Evolutionary conservation across 2,329 filamentous ascomycete genomes (phyloP).

Genomic region (Bipolaris zeicola): DNA sequence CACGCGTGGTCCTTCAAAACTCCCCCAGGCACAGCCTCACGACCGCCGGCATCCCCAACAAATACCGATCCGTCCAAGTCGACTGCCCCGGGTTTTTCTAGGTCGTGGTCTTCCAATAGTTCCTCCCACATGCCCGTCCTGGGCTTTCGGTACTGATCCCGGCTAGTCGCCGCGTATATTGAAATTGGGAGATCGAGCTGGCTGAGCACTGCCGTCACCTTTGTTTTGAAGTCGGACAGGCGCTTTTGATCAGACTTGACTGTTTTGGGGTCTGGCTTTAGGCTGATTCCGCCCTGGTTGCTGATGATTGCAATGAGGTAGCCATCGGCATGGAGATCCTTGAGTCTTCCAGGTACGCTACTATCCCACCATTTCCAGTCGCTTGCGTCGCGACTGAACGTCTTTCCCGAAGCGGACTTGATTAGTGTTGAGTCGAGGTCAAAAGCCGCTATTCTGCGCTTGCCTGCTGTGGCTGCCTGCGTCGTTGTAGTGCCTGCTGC

Average conservation of each 20-base stretch:
- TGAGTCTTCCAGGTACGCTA: constrained; percentile 70
- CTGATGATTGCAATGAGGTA: constrained; percentile 81
- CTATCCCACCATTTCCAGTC: constrained; percentile 97
- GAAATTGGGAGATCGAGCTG: constrained; percentile 76
- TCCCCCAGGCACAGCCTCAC: constrained; percentile 49
- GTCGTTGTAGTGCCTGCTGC: constrained; percentile 51
- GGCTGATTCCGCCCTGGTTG: constrained; percentile 83
- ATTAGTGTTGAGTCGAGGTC: constrained; percentile 82
- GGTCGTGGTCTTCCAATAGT: constrained; percentile 59
- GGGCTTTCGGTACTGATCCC: constrained; percentile 86
- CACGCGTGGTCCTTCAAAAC: constrained; percentile 63
- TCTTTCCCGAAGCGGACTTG: constrained; percentile 77
- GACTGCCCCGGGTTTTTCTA: constrained; percentile 60
- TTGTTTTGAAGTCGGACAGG: constrained; percentile 80
- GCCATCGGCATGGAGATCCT: constrained; percentile 72
- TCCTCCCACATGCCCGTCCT: constrained; percentile 86
- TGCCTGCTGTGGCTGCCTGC: constrained; percentile 20
- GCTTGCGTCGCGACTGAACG: constrained; percentile 68
- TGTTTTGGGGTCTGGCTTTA: constrained; percentile 74
- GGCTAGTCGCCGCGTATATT: constrained; percentile 84
- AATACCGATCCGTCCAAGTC: constrained; percentile 78
- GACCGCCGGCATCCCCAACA: constrained; percentile 80
- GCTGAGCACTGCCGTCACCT: constrained; percentile 70
- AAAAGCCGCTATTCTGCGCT: constrained; percentile 45
- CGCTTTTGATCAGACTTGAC: constrained; percentile 71